Percentiles rank a stretch among this genome's conserved stretches.
Conservation (phyloP, 768 basidiomycete genomes). For the Trametes cinnabarina region DNA sequence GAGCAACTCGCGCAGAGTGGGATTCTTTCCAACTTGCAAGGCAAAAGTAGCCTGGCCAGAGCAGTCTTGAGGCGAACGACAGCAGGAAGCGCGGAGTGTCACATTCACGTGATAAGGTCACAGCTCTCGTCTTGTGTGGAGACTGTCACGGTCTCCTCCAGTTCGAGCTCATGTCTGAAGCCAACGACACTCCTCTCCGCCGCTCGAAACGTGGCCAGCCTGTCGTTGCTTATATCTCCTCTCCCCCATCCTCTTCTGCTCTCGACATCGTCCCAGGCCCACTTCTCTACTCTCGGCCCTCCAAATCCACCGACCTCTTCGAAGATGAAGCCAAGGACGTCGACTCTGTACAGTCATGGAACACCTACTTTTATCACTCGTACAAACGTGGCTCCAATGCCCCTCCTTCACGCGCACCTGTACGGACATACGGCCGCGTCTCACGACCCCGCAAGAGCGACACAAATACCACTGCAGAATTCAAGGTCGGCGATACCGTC, state of each 20-base stretch:
- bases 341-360: conserved; percentile 13
- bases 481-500: conserved; percentile 64
- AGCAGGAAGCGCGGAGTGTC: background rate
- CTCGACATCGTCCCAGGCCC: conserved; percentile 22
- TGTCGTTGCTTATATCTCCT: background rate
- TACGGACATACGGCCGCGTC: conserved; percentile 3
- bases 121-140: background rate
- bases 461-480: conserved; percentile 24
- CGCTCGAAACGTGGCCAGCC: conserved; percentile 9
- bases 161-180: background rate
- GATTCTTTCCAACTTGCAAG: no score
- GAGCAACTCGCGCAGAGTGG: no score
- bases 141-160: background rate
- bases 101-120: background rate
- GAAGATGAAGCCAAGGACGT: conserved; percentile 20
- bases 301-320: conserved; percentile 18
- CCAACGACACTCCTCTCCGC: background rate
- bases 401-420: background rate
- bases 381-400: background rate
- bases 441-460: background rate
- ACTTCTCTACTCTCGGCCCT: conserved; percentile 13
- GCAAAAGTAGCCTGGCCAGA: no score
- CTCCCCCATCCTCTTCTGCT: background rate
- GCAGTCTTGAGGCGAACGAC: no score
- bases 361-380: conserved; percentile 22